Conservation (phyloP, 2,329 filamentous ascomycete species). For the Arthrobotrys conoides region DNA sequence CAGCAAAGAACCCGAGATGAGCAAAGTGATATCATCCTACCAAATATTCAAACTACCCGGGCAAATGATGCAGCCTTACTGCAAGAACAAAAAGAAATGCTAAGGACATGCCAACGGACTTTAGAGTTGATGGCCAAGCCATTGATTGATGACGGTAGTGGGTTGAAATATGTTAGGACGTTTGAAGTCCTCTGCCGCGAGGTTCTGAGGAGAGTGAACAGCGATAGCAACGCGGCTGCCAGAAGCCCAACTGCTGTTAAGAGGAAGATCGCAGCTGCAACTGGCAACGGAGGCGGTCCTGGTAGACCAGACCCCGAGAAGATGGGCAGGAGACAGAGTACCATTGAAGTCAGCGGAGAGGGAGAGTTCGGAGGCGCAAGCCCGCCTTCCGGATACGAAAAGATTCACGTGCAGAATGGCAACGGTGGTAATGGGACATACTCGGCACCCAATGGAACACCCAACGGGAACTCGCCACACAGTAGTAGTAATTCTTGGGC, state of each 20-base stretch:
- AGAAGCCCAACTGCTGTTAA: constrained; percentile 45
- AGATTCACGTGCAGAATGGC: constrained; percentile 52
- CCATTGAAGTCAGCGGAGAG: constrained; percentile 45
- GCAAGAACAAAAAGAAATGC: constrained; percentile 58
- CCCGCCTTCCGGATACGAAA: constrained; percentile 59
- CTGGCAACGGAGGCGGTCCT: not conserved
- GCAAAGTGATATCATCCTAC: constrained; percentile 53
- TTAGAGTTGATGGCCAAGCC: constrained; percentile 59
- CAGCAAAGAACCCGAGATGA: constrained; percentile 59
- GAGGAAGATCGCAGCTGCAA: constrained; percentile 32
- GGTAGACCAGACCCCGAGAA: constrained; percentile 26
- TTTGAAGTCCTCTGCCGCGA: constrained; percentile 59
- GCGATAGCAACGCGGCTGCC: constrained; percentile 27
- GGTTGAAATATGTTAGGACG: constrained; percentile 57
- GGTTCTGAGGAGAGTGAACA: constrained; percentile 50
- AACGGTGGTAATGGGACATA: constrained; percentile 47
- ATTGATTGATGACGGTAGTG: constrained; percentile 57
- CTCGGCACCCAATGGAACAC: constrained; percentile 43
- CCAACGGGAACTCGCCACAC: constrained; percentile 57
- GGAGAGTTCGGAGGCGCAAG: constrained; percentile 58
- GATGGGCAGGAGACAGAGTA: constrained; percentile 54
- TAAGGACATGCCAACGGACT: constrained; percentile 54
- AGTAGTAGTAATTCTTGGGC: constrained; percentile 54
- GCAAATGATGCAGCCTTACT: constrained; percentile 54
- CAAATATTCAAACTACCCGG: constrained; percentile 53